phyloP scores from a whole-genome alignment of 1,284 basidiomycete genomes.

The Wallemia ichthyophaga region DNA sequence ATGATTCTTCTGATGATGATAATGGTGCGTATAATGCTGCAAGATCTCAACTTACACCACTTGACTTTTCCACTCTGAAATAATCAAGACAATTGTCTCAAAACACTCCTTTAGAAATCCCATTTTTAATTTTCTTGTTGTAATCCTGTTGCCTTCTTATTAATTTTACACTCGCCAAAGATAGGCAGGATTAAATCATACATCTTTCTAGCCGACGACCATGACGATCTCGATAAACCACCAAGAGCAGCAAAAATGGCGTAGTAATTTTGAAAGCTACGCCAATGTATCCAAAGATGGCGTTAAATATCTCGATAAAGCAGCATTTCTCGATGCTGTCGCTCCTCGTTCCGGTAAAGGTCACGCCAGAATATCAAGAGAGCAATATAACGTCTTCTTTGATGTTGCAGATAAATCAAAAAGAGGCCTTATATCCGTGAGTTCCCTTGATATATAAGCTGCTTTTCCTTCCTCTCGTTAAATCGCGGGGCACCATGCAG shows the following conservation, averaged over 20 bases:
- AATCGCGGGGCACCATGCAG: background rate
- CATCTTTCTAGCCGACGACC: background rate
- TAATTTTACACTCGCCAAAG: background rate
- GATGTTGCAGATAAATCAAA: background rate
- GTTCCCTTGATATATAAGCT: no score
- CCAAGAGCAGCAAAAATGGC: constrained; percentile 25
- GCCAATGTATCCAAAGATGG: constrained; percentile 37
- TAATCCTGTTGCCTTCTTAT: background rate
- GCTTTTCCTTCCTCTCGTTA: background rate
- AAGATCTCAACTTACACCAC: background rate
- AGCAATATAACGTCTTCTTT: constrained; percentile 41
- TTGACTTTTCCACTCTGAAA: background rate
- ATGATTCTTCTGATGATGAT: background rate
- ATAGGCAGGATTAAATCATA: background rate
- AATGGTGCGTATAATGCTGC: background rate
- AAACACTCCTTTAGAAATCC: background rate
- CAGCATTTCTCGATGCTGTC: constrained; percentile 73
- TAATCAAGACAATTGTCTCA: background rate
- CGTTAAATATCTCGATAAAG: constrained; percentile 40
- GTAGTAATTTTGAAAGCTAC: constrained; percentile 48
- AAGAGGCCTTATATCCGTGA: background rate
- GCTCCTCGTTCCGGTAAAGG: constrained; percentile 36
- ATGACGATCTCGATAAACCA: background rate
- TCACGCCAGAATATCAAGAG: constrained; percentile 47
- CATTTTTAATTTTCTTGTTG: background rate